A percentile compares a stretch with the other conserved stretches of the same genome.
Evolutionary conservation across 2,329 filamentous ascomycete genomes (phyloP).

Genomic region (Neopestalotiopsis sp.): DNA sequence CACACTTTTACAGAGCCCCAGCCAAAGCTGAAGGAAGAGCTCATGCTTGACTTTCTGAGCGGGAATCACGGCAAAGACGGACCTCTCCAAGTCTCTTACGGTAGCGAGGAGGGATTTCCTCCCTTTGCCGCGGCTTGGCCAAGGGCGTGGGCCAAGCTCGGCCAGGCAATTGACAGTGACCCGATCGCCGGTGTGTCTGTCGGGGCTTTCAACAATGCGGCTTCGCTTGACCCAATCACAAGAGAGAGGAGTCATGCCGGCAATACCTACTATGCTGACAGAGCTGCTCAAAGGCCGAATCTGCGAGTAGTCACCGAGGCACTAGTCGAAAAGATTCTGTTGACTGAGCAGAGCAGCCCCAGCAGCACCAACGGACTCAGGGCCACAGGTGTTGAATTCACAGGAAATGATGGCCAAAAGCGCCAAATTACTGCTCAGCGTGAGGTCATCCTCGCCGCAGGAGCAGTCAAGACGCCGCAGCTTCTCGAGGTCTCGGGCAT

Average conservation of each 20-base stretch:
- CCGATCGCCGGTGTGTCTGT: constrained; percentile 34
- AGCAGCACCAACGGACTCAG: constrained; percentile 26
- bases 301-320: constrained; percentile 40
- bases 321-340: constrained; percentile 37
- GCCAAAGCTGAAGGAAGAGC: not conserved
- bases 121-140: constrained; percentile 41
- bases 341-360: constrained; percentile 27
- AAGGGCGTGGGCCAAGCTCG: constrained; percentile 39
- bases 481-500: constrained; percentile 42
- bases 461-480: constrained; percentile 42
- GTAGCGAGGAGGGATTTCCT: constrained; percentile 39
- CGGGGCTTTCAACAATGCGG: constrained; percentile 40
- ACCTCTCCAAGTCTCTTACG: constrained; percentile 42
- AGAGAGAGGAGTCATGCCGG: constrained; percentile 38
- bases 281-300: constrained; percentile 38
- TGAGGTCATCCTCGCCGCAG: constrained; percentile 49
- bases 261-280: constrained; percentile 39
- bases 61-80: constrained; percentile 37
- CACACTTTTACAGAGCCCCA: constrained; percentile 13
- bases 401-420: constrained; percentile 23
- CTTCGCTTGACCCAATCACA: constrained; percentile 35
- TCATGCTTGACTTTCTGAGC: constrained; percentile 9
- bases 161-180: constrained; percentile 38
- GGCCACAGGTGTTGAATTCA: constrained; percentile 40
- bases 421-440: constrained; percentile 21